These are phyloP conservation scores for Lablab purpureus DNA, from an alignment of 306 rosid genomes.

Conservation along the genomic window DNA sequence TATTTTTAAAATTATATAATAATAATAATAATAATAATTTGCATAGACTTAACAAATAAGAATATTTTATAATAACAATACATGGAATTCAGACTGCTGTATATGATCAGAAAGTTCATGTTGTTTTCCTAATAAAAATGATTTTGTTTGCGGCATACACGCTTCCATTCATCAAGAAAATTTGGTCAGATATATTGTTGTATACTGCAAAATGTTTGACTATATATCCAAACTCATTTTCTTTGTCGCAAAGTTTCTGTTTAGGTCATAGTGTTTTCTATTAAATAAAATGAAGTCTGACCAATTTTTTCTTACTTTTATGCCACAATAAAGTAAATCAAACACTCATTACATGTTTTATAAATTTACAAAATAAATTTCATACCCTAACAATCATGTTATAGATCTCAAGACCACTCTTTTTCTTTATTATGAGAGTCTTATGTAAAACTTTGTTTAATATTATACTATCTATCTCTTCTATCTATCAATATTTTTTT, in stretches of 20 bases:
- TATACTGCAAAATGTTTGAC: neutral
- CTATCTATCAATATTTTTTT: too few relatives aligned
- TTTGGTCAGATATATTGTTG: neutral
- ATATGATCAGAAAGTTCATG: neutral
- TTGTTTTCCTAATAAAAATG: neutral
- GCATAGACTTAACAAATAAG: too few relatives aligned
- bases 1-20: too few relatives aligned
- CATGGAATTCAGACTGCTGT: neutral
- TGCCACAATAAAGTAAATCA: neutral
- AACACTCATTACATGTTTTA: neutral
- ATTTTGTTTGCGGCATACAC: neutral
- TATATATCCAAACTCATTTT: neutral
- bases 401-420: too few relatives aligned
- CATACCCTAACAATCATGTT: too few relatives aligned
- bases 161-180: neutral
- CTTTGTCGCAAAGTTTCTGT: neutral
- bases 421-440: too few relatives aligned
- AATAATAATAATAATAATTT: too few relatives aligned
- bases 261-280: neutral
- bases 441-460: too few relatives aligned
- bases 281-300: neutral
- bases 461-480: too few relatives aligned
- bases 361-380: too few relatives aligned
- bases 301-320: too few relatives aligned
- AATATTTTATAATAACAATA: too few relatives aligned